Conservation (phyloP, 805 yeast species). For the Ogataea trehaloabstinens region DNA sequence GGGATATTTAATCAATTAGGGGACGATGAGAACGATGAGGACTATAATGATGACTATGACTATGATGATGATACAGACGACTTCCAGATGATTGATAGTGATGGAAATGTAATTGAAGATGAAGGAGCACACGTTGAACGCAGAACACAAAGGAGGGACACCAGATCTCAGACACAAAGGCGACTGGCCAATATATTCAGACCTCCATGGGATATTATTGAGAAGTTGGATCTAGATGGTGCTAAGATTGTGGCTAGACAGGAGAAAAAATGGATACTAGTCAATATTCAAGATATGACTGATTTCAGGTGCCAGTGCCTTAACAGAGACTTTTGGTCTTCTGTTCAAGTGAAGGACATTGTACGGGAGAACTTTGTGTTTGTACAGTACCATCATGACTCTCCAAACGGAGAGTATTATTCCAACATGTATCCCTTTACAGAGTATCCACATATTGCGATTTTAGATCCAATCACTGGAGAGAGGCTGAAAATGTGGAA, state of each 20-base stretch:
- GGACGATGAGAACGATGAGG: slow-evolving; percentile 20
- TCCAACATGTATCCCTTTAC: slow-evolving; percentile 67
- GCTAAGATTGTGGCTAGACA: slow-evolving; percentile 70
- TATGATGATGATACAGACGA: slow-evolving; percentile 39
- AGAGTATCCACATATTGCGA: slow-evolving; percentile 83
- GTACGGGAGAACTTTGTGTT: slow-evolving; percentile 74
- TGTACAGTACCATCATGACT: slow-evolving; percentile 79
- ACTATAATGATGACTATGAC: slow-evolving; percentile 38
- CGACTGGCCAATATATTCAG: slow-evolving; percentile 80
- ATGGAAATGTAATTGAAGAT: slow-evolving; percentile 38
- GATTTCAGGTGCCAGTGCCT: slow-evolving; percentile 87
- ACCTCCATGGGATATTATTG: slow-evolving; percentile 91
- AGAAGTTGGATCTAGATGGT: slow-evolving; percentile 61
- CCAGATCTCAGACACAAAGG: slow-evolving; percentile 47
- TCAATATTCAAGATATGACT: slow-evolving; percentile 82
- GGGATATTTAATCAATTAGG: slow-evolving; percentile 60
- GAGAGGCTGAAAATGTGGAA: slow-evolving; percentile 81
- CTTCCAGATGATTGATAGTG: slow-evolving; percentile 37
- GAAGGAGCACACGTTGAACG: slow-evolving; percentile 27
- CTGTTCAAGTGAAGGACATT: slow-evolving; percentile 56
- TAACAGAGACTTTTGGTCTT: slow-evolving; percentile 92
- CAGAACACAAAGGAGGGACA: slow-evolving; percentile 27
- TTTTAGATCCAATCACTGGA: slow-evolving; percentile 93
- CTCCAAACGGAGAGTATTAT: slow-evolving; percentile 71
- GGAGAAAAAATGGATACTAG: slow-evolving; percentile 73